Evolutionary conservation across 352 stramenopile genomes (phyloP).

Genomic region (Phytophthora tentaculata): DNA sequence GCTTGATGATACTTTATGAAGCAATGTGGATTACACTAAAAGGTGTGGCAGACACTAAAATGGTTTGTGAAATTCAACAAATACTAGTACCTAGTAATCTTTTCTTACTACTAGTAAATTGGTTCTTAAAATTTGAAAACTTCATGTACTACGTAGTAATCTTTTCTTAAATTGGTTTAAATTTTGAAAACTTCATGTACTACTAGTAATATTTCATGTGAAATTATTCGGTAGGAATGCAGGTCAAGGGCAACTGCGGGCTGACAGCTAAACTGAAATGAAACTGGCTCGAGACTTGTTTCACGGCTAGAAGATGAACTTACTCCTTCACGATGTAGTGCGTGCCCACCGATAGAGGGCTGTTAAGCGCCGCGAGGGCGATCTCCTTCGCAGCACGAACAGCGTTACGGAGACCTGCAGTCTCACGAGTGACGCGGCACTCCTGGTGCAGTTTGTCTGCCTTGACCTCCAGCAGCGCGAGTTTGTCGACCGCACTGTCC

Average conservation of each 20-base stretch:
- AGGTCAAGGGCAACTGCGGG: background rate
- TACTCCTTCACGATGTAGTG: slow-evolving; percentile 88
- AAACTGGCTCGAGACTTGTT: background rate
- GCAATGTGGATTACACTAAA: background rate
- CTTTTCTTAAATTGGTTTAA: too few relatives aligned
- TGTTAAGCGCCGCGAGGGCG: slow-evolving; percentile 80
- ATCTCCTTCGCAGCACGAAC: slow-evolving; percentile 89
- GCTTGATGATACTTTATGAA: background rate
- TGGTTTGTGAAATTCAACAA: too few relatives aligned
- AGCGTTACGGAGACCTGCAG: slow-evolving; percentile 89
- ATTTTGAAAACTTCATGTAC: too few relatives aligned
- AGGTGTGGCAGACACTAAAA: background rate
- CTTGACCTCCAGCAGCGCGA: slow-evolving; percentile 80
- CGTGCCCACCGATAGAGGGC: slow-evolving; percentile 84
- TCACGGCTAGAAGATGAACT: background rate
- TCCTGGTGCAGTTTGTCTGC: slow-evolving; percentile 81
- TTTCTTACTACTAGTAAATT: too few relatives aligned
- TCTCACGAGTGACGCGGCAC: slow-evolving; percentile 71
- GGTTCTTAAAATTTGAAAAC: too few relatives aligned
- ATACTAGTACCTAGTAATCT: too few relatives aligned
- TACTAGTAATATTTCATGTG: too few relatives aligned
- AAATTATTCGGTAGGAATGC: too few relatives aligned
- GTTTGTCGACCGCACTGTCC: slow-evolving; percentile 75
- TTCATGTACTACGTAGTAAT: too few relatives aligned
- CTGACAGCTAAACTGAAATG: background rate